Evolutionary conservation across 192 early-diverging fungal species (phyloP).

Genomic region (Linnemannia exigua): DNA sequence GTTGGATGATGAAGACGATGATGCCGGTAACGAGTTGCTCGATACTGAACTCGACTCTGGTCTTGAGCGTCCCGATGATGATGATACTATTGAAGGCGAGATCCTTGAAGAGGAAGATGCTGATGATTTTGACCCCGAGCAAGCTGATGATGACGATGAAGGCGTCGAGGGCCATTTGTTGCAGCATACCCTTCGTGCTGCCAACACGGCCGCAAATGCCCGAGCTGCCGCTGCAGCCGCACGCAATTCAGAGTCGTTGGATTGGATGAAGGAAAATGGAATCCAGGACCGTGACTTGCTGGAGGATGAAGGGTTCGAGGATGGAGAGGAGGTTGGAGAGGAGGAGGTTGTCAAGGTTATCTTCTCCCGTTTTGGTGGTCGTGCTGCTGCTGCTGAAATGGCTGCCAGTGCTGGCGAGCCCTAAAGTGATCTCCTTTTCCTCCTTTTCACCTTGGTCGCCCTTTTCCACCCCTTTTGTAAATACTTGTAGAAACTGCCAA

Average conservation of each 20-base stretch:
- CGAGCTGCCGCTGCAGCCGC: neutral
- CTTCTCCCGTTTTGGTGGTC: constrained; percentile 24
- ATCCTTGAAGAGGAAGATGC: constrained; percentile 44
- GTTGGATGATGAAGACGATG: constrained; percentile 49
- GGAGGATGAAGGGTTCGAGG: constrained; percentile 13
- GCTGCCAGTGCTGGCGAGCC: constrained; percentile 18
- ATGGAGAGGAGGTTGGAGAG: constrained; percentile 6
- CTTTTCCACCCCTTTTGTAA: constrained; percentile 10
- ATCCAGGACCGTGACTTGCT: constrained; percentile 20
- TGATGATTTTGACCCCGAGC: constrained; percentile 3
- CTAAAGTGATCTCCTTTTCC: neutral
- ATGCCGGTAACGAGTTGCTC: constrained; percentile 52
- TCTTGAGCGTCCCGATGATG: constrained; percentile 34
- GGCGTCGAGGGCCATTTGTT: neutral
- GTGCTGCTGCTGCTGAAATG: constrained; percentile 31
- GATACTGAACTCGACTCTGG: constrained; percentile 39
- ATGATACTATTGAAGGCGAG: constrained; percentile 50
- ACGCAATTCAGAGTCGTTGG: neutral
- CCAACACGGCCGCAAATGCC: neutral
- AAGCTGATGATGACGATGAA: neutral
- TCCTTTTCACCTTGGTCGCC: neutral
- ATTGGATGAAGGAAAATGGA: constrained; percentile 21
- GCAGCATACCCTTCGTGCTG: neutral
- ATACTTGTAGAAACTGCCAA: constrained; percentile 18
- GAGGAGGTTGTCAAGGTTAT: neutral